Evolutionary conservation across 1,284 basidiomycete genomes (phyloP), one percentile per base, ranked within the genome.

Genomic region (Melampsora abietis-canadensis): DNA sequence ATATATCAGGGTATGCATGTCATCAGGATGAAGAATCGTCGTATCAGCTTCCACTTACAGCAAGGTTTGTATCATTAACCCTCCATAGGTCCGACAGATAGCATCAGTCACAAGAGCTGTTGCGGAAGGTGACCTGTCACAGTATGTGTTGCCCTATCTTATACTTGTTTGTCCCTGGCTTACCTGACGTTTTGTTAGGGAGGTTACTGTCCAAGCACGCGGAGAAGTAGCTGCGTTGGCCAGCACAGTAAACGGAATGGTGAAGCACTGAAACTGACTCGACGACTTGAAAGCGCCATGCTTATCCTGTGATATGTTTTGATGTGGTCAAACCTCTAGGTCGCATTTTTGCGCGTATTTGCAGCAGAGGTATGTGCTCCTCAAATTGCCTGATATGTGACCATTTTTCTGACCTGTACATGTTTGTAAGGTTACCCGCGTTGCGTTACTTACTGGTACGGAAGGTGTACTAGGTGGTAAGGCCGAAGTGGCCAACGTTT

Each of bases 401-500:
- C 12, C 30, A 17, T 44, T n/a, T 31, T 24, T 48, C 31, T 24
- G 37, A 15, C 4, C 57, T 66, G n/a, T 59, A 54, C 62, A 51
- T 76, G 77, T 12, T 24, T 59, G 68, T 80, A 90, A 40, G 89
- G 47, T 92, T 91, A 87, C 86, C 92, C 77, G 93, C 90, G 80
- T 81, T 2, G 78, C 79, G 3, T 85, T 94, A 64, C 75, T 81
- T 78, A 48, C 94, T 78, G 92, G 92, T 34, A 94, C 93, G 5
- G 89, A 92, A 81, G 94, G 94, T 82, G 92, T 93, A 62, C 84
- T 97, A 75, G 94, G 94, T 76, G 93, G 93, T 34, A 94, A 97
- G 81, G 94, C 93, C 31, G 87, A 93, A 76, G 94, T 97, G 27
- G 84, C 92, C 68, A 92, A 92, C 77, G 93, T 95, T 72, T 92